A percentile compares a stretch with the other conserved stretches of the same genome.
Evolutionary conservation across 2,329 filamentous ascomycete species (phyloP).

Genomic region (Phyllosticta ampelicida): DNA sequence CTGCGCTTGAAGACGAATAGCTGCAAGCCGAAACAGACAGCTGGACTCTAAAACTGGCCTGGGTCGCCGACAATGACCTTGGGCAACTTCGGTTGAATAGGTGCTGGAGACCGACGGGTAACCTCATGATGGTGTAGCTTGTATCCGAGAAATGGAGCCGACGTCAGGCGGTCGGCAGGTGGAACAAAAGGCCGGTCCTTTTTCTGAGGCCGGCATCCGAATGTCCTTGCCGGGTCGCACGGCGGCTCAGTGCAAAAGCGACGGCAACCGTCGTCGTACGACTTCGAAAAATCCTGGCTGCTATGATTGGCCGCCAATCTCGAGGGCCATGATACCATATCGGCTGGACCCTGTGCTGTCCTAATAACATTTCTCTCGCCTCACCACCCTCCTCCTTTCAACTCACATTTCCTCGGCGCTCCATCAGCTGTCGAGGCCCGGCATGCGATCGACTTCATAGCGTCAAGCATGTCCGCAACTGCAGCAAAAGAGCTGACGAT

Average conservation of each 20-base stretch:
- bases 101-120: conserved; percentile 3
- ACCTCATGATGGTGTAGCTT: conserved; percentile 1
- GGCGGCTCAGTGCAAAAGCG: conserved; percentile 6
- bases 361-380: background rate
- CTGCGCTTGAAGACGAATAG: conserved; percentile 3
- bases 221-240: background rate
- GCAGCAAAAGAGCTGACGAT: background rate
- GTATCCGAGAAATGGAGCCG: background rate
- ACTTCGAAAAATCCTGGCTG: conserved; percentile 8
- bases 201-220: background rate
- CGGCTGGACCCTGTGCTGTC: background rate
- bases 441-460: background rate
- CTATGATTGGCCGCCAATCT: conserved; percentile 2
- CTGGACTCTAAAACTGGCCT: background rate
- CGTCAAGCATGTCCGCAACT: conserved; percentile 6
- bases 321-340: background rate
- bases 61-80: background rate
- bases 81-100: background rate
- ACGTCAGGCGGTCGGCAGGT: conserved; percentile 1
- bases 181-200: background rate
- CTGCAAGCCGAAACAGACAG: background rate
- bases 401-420: background rate
- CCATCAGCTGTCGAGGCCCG: background rate
- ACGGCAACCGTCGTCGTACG: background rate
- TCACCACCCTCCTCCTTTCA: background rate